phyloP scores from a whole-genome alignment of 192 early-diverging fungal species.

The Diversispora eburnea region DNA sequence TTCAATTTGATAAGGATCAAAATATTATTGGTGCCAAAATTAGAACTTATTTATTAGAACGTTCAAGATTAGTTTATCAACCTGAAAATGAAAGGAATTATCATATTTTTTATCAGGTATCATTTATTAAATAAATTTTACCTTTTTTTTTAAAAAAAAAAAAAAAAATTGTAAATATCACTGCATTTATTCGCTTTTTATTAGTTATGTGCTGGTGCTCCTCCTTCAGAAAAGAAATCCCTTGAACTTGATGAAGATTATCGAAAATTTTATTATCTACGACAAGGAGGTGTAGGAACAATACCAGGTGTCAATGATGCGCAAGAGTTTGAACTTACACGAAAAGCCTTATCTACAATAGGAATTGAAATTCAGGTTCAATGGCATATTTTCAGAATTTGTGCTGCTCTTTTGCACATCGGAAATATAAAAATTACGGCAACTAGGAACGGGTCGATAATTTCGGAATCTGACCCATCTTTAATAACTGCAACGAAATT shows the following conservation, averaged over 20 bases:
- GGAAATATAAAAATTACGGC: slow-evolving; percentile 90
- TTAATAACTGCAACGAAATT: slow-evolving; percentile 65
- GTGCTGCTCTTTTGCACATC: slow-evolving; percentile 90
- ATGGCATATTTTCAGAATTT: slow-evolving; percentile 85
- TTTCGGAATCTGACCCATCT: slow-evolving; percentile 77
- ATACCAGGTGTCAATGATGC: slow-evolving; percentile 90
- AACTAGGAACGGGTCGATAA: slow-evolving; percentile 57
- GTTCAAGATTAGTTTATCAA: slow-evolving; percentile 94
- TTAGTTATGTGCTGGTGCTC: slow-evolving; percentile 82
- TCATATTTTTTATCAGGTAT: slow-evolving; percentile 96
- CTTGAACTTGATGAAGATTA: slow-evolving; percentile 69
- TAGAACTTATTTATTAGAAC: slow-evolving; percentile 93
- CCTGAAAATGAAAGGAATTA: slow-evolving; percentile 93
- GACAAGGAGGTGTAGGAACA: slow-evolving; percentile 77
- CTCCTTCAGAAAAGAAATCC: slow-evolving; percentile 77
- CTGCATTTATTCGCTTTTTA: neutral
- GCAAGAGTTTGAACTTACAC: slow-evolving; percentile 85
- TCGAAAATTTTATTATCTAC: slow-evolving; percentile 80
- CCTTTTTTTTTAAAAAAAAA: too few species aligned
- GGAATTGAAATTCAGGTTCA: slow-evolving; percentile 81
- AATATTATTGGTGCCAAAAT: slow-evolving; percentile 93
- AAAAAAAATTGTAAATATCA: neutral
- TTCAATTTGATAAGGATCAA: slow-evolving; percentile 79
- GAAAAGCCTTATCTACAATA: slow-evolving; percentile 78
- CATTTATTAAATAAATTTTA: neutral